phyloP scores from a whole-genome alignment of 352 stramenopile genomes.

The Chrysophaeum taylorii region DNA sequence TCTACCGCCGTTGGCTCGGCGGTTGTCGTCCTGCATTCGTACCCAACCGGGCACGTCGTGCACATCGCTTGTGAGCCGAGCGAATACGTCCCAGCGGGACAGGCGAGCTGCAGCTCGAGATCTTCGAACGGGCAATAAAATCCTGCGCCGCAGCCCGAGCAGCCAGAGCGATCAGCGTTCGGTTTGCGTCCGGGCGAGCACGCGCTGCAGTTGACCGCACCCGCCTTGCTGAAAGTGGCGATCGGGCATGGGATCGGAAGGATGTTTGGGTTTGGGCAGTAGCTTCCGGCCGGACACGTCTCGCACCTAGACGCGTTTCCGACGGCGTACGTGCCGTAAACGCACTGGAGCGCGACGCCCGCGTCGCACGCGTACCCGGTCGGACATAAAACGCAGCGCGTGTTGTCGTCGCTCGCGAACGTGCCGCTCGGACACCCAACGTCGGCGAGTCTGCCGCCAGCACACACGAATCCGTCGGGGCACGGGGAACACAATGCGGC shows the following conservation, averaged over 20 bases:
- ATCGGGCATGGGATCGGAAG: neutral
- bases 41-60: conserved; percentile 61
- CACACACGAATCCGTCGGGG: conserved; percentile 64
- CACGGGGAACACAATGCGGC: conserved; percentile 53
- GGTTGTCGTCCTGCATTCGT: conserved; percentile 48
- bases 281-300: conserved; percentile 52
- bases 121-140: conserved; percentile 54
- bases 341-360: conserved; percentile 21
- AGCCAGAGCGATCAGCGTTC: conserved; percentile 44
- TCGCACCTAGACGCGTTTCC: neutral
- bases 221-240: neutral
- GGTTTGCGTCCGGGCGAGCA: conserved; percentile 49
- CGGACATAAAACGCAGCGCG: neutral
- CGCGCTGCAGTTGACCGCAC: neutral
- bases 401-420: conserved; percentile 13
- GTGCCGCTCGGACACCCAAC: conserved; percentile 6
- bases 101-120: conserved; percentile 3
- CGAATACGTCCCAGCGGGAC: conserved; percentile 42
- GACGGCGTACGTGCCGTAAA: neutral
- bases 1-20: neutral
- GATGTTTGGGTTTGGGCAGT: neutral
- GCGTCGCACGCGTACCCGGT: conserved; percentile 15
- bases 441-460: no score
- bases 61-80: conserved; percentile 41
- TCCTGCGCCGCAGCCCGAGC: conserved; percentile 27